A percentile compares a stretch with the other conserved stretches of the same genome.
Evolutionary conservation across 1,284 basidiomycete genomes (phyloP).

Genomic region (Wallemia mellicola): DNA sequence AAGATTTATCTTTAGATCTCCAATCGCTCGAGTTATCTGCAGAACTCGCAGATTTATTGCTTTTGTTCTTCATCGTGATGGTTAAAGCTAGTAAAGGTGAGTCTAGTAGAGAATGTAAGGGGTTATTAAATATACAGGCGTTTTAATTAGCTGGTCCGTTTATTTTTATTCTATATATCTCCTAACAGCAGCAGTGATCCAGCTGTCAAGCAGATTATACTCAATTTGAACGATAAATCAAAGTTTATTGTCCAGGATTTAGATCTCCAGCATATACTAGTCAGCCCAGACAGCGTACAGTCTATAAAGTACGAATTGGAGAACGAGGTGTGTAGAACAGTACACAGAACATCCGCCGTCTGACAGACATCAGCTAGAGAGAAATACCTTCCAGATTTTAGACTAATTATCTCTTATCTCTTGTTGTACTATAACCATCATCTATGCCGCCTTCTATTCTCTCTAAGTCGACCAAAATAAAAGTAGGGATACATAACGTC

Average conservation of each 20-base stretch:
- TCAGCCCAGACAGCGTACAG: constrained; percentile 13
- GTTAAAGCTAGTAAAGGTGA: neutral
- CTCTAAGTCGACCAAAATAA: constrained; percentile 37
- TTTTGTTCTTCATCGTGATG: neutral
- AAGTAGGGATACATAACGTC: constrained; percentile 66
- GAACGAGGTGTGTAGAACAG: constrained; percentile 7
- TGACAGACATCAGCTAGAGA: neutral
- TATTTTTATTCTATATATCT: neutral
- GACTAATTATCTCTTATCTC: neutral
- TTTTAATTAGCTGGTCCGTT: neutral
- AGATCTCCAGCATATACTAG: constrained; percentile 17
- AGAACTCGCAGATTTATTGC: neutral
- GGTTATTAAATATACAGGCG: neutral
- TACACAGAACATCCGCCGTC: neutral
- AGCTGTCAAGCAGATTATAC: constrained; percentile 18
- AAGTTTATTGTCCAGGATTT: constrained; percentile 17
- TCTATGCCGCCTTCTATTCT: neutral
- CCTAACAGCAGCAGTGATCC: constrained; percentile 12
- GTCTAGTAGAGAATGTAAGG: neutral
- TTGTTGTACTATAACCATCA: neutral
- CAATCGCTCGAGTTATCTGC: neutral
- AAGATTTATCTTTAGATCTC: neutral
- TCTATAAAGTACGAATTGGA: constrained; percentile 13
- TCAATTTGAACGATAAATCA: constrained; percentile 14
- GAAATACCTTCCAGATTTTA: neutral